A percentile compares a stretch with the other conserved stretches of the same genome.
These are phyloP conservation scores for Emergomyces africanus DNA, from an alignment of 2,329 filamentous ascomycete genomes.

Conservation along the genomic window DNA sequence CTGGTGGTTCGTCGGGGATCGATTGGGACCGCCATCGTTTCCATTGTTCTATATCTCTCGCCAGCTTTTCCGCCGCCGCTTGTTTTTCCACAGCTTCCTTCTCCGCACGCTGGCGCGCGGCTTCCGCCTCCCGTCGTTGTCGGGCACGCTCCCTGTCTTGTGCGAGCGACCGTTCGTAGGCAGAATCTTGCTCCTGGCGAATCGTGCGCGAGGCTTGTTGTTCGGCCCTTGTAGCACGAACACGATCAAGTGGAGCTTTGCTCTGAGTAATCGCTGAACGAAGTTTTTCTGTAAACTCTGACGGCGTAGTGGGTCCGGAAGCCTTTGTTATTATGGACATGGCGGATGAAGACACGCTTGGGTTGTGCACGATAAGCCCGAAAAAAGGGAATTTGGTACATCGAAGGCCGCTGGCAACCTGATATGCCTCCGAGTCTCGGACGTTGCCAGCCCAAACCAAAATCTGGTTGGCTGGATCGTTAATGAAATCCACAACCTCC, in stretches of 20 bases:
- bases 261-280: conserved; percentile 62
- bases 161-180: conserved; percentile 84
- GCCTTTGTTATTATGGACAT: conserved; percentile 85
- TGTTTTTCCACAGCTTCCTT: conserved; percentile 53
- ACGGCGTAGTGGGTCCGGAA: conserved; percentile 55
- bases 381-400: conserved; percentile 91
- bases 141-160: conserved; percentile 74
- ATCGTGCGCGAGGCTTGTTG: conserved; percentile 71
- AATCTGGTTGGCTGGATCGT: conserved; percentile 62
- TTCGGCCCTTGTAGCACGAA: conserved; percentile 63
- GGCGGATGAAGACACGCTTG: conserved; percentile 65
- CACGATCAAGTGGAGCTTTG: conserved; percentile 58
- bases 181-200: conserved; percentile 78
- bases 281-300: conserved; percentile 64
- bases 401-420: conserved; percentile 73
- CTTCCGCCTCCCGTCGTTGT: conserved; percentile 62
- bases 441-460: conserved; percentile 90
- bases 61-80: conserved; percentile 45
- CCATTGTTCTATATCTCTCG: conserved; percentile 55
- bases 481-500: conserved; percentile 62
- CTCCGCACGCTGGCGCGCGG: conserved; percentile 47
- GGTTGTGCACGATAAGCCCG: conserved; percentile 74
- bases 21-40: conserved; percentile 60
- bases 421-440: conserved; percentile 85
- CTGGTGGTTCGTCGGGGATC: conserved; percentile 55